Evolutionary conservation across 2,329 filamentous ascomycete genomes (phyloP), one percentile per base, ranked within the genome.

Genomic region (Cordyceps cateniannulata): DNA sequence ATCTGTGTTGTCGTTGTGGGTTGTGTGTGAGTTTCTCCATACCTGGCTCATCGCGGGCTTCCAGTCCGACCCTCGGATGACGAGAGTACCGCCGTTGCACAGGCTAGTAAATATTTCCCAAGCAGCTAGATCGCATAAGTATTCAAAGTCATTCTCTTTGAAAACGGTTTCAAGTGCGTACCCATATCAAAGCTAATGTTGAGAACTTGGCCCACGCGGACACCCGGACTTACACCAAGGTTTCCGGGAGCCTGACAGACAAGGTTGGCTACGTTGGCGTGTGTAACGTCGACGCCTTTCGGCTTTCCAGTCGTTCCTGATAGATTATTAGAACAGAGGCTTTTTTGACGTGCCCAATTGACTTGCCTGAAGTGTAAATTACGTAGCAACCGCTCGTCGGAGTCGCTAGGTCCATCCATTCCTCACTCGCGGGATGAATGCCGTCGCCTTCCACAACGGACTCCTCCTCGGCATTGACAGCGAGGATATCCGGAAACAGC

Each of bases 161-260:
- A 18, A 12, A 1, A 24, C 8, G n/a, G 18, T 22, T 55, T 45
- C 25, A 22, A 32, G 27, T 47, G 42, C 79, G 66, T 73, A 84
- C 82, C 81, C 82, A 85, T 85, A 64, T 85, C 83, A 63, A 85
- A 86, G 48, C 80, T 81, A 49, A 86, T 78, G 63, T 81, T 85
- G 45, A 85, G 72, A 7, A 85, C 73, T 60, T 83, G 81, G 3
- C 79, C 81, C 8, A 85, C 82, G 14, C 76, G 76, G 12, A 75
- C 79, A 14, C 82, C 82, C 2, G 74, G 69, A 12, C 65, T 70
- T 55, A 85, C 80, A 3, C 77, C 79, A 18, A 86, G 67, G 61
- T 76, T 78, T 6, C 79, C 81, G 0, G 83, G 82, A 24, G 76
- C 74, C 27, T 78, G 68, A 60, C 79, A 77, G 5, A 85, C 70